Base-by-base conservation (phyloP, 2,329 filamentous ascomycete genomes). In the Diaporthe eres region DNA sequence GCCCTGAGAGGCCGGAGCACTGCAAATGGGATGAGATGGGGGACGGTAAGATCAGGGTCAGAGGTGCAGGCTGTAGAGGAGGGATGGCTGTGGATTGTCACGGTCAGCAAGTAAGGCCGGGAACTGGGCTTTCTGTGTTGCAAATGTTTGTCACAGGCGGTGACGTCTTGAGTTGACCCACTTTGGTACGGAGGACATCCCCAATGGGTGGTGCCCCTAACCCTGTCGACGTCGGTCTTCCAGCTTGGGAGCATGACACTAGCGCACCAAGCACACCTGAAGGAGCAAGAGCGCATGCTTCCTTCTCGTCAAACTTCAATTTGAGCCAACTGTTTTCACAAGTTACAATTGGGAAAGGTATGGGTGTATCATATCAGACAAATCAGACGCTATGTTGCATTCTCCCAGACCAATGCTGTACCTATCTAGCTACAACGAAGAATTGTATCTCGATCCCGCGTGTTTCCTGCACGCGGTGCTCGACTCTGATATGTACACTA, bases 161-260 rank as follows among this genome's bases (percentile, higher is more conserved):
- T 71, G 68, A 71, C 68, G 68, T 60, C 53, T 57, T 7, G 28
- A 17, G 25, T 5, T 58, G 34, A 9, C 67, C 37, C 68, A n/a
- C 28, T n/a, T 34, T 34, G n/a, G 53, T 37, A 19, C 13, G 15
- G 31, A 25, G 25, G 8, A 17, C 22, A 15, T 13, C 8, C 49
- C 12, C 53, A n/a, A 12, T 34, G 22, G 17, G 17, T n/a, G 19
- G 4, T 17, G 19, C 53, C 71, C 71, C 71, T 65, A 65, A 73
- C 71, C 71, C 71, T 63, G 25, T 34, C 12, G 31, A 61, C 70
- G 28, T 51, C 31, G 6, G 22, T 10, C 25, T 47, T 25, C n/a
- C 17, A 34, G 25, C 31, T 58, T 15, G 39, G 10, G 44, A 49
- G 8, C 31, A 53, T 28, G 49, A n/a, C 19, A n/a, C 34, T 17